A percentile compares a stretch with the other conserved stretches of the same genome.
Evolutionary conservation across 768 basidiomycete species (phyloP).

Genomic region (Lentinula detonsa): DNA sequence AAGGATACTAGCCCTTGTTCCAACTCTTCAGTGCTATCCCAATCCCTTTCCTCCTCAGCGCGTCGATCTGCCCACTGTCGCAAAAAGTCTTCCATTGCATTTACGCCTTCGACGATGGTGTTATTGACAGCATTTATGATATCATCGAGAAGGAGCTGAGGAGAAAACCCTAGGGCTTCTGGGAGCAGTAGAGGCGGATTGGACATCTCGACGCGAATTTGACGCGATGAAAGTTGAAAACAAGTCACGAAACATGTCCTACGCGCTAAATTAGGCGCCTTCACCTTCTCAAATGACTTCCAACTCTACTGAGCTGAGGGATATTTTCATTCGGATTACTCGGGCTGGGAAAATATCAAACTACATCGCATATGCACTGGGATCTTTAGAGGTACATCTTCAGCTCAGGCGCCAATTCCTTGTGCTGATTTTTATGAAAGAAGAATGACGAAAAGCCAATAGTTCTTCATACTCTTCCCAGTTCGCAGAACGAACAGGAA

Average conservation of each 20-base stretch:
- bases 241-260: background rate
- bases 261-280: background rate
- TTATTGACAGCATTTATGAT: slow-evolving; percentile 81
- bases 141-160: slow-evolving; percentile 80
- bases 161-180: slow-evolving; percentile 79
- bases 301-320: slow-evolving; percentile 2
- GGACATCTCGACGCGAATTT: background rate
- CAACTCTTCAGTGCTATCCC: slow-evolving; percentile 63
- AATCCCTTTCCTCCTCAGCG: slow-evolving; percentile 35
- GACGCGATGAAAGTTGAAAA: background rate
- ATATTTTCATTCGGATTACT: slow-evolving; percentile 45
- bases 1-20: slow-evolving; percentile 81
- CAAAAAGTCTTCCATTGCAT: slow-evolving; percentile 75
- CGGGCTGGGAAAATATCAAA: slow-evolving; percentile 46
- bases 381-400: slow-evolving; percentile 43
- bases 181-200: slow-evolving; percentile 46
- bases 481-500: slow-evolving; percentile 7
- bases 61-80: slow-evolving; percentile 70
- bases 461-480: slow-evolving; percentile 56
- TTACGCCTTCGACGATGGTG: slow-evolving; percentile 70
- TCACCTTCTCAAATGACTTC: background rate
- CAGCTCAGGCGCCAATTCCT: background rate
- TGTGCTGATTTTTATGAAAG: slow-evolving; percentile 20
- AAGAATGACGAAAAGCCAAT: slow-evolving; percentile 42
- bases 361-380: slow-evolving; percentile 49